Evolutionary conservation across 306 rosid species (phyloP), one percentile per base, ranked within the genome.

Genomic region (Argentina anserina): DNA sequence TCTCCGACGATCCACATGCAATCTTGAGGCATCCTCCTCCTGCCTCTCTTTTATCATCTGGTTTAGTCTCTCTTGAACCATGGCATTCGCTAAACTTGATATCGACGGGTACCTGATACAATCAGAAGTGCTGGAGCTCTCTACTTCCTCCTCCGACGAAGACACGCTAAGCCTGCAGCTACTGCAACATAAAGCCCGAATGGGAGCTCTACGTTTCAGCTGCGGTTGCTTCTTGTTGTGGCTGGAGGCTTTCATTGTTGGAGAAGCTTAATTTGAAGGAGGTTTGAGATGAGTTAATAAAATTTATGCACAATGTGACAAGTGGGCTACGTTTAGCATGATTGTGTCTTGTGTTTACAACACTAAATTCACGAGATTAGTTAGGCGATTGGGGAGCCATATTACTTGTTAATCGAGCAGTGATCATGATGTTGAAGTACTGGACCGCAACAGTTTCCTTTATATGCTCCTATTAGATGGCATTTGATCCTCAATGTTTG

Each of bases 1-100:
- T 71, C 91, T 87, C 77, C 85, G 87, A 46, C 45, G 52, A 34
- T 83, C 85, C 4, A 56, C 71, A 13, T 76, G 76, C 21, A 67
- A 56, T 67, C 77, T 87, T 13, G 71, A 67, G 5, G 64, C 40
- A 3, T 29, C 40, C 65, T 60, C 63, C 80, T 91, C 88, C 46
- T 74, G 59, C 63, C 79, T 84, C 53, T 90, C 90, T 82, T 84
- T 85, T n/a, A 94, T 91, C 84, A 91, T 83, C 67, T 91, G 96
- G 50, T 89, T 95, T 23, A 94, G 88, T 71, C 91, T 85, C 79
- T 91, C 99, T 78, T 91, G 99, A 65, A 91, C 97, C 99, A 94
- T 94, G 67, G 99, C 99, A 42, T 94, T 96, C 4, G 97, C 89
- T 9, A 91, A 81, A 76, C 89, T 89, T 28, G 99, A 94, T 20